Evolutionary conservation across 768 basidiomycete genomes (phyloP).

Genomic region (Lactifluus volemus): DNA sequence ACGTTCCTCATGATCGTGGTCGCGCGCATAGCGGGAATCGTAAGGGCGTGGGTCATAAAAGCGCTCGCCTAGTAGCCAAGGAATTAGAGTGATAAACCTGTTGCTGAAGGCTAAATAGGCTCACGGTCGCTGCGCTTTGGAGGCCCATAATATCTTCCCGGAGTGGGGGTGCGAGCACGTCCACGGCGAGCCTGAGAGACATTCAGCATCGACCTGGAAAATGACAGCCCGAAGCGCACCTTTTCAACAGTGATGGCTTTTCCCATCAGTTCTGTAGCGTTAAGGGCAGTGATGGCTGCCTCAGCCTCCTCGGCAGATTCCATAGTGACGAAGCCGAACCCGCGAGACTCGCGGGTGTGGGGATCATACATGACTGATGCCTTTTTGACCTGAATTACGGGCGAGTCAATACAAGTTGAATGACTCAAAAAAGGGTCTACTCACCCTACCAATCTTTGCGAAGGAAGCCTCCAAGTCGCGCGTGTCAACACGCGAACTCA

Average conservation of each 20-base stretch:
- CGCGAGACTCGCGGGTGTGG: constrained; percentile 61
- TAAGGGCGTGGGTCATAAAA: constrained; percentile 91
- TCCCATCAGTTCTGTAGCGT: constrained; percentile 79
- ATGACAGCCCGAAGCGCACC: constrained; percentile 32
- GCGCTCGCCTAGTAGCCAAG: constrained; percentile 49
- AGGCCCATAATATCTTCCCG: constrained; percentile 90
- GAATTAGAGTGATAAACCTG: background rate
- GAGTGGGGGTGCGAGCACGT: constrained; percentile 86
- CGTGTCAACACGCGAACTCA: constrained; percentile 60
- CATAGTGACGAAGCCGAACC: constrained; percentile 89
- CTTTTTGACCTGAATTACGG: constrained; percentile 44
- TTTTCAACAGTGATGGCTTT: constrained; percentile 86
- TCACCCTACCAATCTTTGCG: constrained; percentile 76
- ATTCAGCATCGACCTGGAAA: background rate
- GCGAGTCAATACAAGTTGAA: background rate
- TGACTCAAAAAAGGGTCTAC: constrained; percentile 22
- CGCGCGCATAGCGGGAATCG: constrained; percentile 76
- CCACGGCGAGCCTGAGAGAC: constrained; percentile 69
- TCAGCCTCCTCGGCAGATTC: constrained; percentile 82
- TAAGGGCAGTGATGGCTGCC: constrained; percentile 78
- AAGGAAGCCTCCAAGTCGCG: constrained; percentile 86
- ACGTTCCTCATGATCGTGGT: constrained; percentile 42
- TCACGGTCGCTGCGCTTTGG: constrained; percentile 70
- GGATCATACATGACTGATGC: constrained; percentile 60
- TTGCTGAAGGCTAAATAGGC: background rate